Percentiles rank a stretch among this genome's conserved stretches.
Evolutionary conservation across 1,284 basidiomycete species (phyloP).

Genomic region (Puccinia coronata): DNA sequence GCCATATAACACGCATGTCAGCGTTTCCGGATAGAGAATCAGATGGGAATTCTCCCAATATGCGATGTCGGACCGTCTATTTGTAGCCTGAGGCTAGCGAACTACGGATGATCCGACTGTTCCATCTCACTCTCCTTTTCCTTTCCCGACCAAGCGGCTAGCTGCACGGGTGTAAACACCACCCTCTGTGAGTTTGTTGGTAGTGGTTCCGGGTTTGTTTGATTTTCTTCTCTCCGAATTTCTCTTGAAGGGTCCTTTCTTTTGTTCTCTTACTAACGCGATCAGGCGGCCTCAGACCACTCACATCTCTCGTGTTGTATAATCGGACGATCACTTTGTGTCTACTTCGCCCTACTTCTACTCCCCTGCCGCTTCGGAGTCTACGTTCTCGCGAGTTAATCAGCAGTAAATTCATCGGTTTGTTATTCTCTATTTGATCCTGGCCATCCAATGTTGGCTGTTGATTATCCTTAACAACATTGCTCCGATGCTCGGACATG

Average conservation of each 20-base stretch:
- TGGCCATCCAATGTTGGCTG: not conserved
- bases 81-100: not conserved
- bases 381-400: not conserved
- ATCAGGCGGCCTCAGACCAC: constrained; percentile 15
- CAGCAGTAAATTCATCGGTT: constrained; percentile 3
- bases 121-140: constrained; percentile 26
- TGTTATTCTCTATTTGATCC: constrained; percentile 13
- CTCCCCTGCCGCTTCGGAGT: not conserved
- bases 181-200: not conserved
- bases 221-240: not conserved
- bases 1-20: not conserved
- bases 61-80: not conserved
- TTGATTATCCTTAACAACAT: not conserved
- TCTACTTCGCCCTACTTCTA: not conserved
- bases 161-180: constrained; percentile 5
- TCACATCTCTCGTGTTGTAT: constrained; percentile 3
- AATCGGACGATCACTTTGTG: constrained; percentile 9
- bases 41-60: not conserved
- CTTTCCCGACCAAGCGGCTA: constrained; percentile 24
- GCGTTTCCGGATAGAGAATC: not conserved
- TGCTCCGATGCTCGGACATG: constrained; percentile 21
- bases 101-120: constrained; percentile 13
- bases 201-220: not conserved
- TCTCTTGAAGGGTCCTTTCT: not conserved
- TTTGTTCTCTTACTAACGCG: not conserved